Percentiles rank a stretch among this genome's conserved stretches.
Evolutionary conservation across 2,329 filamentous ascomycete species (phyloP).

Genomic region (Pseudocercospora ulei): DNA sequence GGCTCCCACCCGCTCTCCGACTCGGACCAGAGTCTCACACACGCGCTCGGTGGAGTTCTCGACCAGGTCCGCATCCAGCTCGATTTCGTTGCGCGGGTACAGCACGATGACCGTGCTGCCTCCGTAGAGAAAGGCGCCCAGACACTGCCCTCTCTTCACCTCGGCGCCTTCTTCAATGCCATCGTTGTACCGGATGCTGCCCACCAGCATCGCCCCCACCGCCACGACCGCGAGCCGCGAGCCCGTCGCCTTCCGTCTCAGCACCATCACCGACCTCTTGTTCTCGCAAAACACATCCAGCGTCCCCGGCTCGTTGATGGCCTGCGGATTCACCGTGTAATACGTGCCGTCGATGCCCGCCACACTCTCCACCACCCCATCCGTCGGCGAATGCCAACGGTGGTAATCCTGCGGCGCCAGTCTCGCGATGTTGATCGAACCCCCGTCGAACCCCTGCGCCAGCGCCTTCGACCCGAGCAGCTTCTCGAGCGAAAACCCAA

Average conservation of each 20-base stretch:
- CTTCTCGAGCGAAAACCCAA: conserved; percentile 34
- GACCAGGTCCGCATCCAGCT: conserved; percentile 37
- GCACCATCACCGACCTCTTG: conserved; percentile 36
- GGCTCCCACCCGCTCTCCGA: conserved; percentile 34
- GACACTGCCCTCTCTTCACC: conserved; percentile 36
- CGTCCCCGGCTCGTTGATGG: conserved; percentile 35
- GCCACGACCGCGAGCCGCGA: conserved; percentile 35
- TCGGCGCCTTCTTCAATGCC: conserved; percentile 32
- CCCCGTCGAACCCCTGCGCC: conserved; percentile 33
- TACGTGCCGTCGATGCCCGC: conserved; percentile 36
- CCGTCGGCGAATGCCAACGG: conserved; percentile 36
- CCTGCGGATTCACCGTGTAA: conserved; percentile 40
- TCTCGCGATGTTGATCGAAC: conserved; percentile 36
- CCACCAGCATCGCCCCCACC: conserved; percentile 41
- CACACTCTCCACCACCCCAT: conserved; percentile 32
- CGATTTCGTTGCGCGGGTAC: conserved; percentile 34
- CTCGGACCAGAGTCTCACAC: conserved; percentile 37
- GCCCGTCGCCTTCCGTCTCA: conserved; percentile 30
- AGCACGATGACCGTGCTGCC: conserved; percentile 39
- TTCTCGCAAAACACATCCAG: conserved; percentile 42
- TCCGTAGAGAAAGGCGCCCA: conserved; percentile 39
- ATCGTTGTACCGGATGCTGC: conserved; percentile 37
- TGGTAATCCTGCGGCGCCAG: conserved; percentile 40
- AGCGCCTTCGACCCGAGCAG: conserved; percentile 29
- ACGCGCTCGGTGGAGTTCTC: conserved; percentile 33